A percentile compares a stretch with the other conserved stretches of the same genome.
Conservation (phyloP, 2,329 filamentous ascomycete genomes). For the Paracorniculantispora psalliotae region DNA sequence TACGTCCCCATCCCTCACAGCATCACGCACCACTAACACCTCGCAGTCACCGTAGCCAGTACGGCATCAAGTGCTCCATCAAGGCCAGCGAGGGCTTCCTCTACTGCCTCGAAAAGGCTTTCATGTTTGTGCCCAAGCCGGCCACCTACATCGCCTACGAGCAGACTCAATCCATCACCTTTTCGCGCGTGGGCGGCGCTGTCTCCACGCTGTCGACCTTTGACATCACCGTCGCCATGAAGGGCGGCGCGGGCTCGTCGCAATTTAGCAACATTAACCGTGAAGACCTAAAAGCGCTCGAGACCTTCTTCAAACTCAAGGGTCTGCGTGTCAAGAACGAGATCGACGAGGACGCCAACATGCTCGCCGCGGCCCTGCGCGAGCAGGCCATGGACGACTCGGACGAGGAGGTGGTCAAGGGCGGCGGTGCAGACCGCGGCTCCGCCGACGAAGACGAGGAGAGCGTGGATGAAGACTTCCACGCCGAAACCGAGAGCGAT, state of each 20-base stretch:
- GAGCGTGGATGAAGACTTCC: conserved; percentile 93
- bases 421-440: conserved; percentile 68
- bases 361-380: conserved; percentile 74
- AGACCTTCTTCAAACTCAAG: conserved; percentile 96
- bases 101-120: conserved; percentile 95
- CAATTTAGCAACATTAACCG: conserved; percentile 99
- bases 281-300: conserved; percentile 93
- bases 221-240: conserved; percentile 90
- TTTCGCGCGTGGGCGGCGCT: conserved; percentile 91
- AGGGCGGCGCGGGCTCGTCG: conserved; percentile 78
- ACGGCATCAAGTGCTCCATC: conserved; percentile 98
- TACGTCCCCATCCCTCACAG: conserved; percentile 29
- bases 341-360: conserved; percentile 86
- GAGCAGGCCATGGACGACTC: conserved; percentile 79
- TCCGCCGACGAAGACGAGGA: conserved; percentile 96
- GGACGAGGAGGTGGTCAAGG: conserved; percentile 70
- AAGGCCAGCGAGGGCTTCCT: conserved; percentile 97
- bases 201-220: conserved; percentile 93
- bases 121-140: conserved; percentile 98
- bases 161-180: conserved; percentile 84
- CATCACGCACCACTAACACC: not conserved
- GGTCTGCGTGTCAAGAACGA: conserved; percentile 96
- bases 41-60: conserved; percentile 76
- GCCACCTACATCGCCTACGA: conserved; percentile 97
- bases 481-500: conserved; percentile 85